Conservation (phyloP, 1,284 basidiomycete species). For the Rhodofomes roseus region DNA sequence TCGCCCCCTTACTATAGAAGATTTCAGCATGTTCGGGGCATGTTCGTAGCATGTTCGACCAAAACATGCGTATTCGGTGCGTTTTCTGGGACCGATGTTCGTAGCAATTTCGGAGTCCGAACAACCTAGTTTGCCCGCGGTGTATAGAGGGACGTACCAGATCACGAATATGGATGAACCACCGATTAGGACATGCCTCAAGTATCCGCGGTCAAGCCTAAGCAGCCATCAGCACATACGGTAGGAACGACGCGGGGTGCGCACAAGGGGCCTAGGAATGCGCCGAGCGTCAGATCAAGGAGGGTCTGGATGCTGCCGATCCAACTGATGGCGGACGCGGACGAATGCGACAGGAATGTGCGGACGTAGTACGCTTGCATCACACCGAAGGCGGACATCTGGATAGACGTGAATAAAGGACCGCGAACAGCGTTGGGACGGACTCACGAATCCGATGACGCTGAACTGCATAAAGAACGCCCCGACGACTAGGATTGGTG, state of each 20-base stretch:
- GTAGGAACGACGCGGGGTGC: slow-evolving; percentile 10
- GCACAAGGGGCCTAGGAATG: slow-evolving; percentile 25
- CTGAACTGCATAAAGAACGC: slow-evolving; percentile 4
- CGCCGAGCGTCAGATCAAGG: slow-evolving; percentile 27
- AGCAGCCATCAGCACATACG: neutral
- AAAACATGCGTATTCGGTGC: too few relatives aligned
- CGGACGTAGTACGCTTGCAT: slow-evolving; percentile 5
- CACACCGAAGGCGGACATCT: slow-evolving; percentile 7
- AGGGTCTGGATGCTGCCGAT: slow-evolving; percentile 36
- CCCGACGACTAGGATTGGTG: neutral
- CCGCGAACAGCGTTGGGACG: neutral
- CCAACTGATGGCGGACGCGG: slow-evolving; percentile 39
- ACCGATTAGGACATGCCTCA: neutral
- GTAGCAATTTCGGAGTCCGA: too few relatives aligned
- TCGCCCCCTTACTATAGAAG: too few relatives aligned
- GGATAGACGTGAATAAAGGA: neutral
- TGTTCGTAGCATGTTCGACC: too few relatives aligned
- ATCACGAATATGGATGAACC: slow-evolving; percentile 7
- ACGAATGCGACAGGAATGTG: neutral
- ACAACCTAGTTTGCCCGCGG: too few relatives aligned
- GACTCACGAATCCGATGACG: slow-evolving; percentile 4
- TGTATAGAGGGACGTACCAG: slow-evolving; percentile 9
- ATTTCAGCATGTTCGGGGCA: too few relatives aligned
- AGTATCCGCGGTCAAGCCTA: slow-evolving; percentile 15
- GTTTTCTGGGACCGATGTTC: too few relatives aligned